These are phyloP conservation scores for Ceratobasidium sp. DNA, from an alignment of 1,284 basidiomycete genomes.

Conservation along the genomic window DNA sequence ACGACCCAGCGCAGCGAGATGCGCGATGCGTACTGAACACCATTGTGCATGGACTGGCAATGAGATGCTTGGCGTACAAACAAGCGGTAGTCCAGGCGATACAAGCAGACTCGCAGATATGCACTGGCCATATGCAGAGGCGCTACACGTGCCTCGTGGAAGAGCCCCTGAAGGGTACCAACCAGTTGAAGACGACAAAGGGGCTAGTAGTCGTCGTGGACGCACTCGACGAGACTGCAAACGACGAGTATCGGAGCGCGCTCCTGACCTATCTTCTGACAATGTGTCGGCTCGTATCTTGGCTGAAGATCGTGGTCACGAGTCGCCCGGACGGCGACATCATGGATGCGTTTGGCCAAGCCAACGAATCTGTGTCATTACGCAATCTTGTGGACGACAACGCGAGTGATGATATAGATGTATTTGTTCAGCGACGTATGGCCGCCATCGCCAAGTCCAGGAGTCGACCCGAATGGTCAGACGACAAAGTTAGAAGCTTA, in stretches of 20 bases:
- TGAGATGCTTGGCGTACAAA: not conserved
- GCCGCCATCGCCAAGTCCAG: not conserved
- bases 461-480: not conserved
- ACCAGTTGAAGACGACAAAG: not conserved
- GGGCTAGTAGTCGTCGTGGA: slow-evolving; percentile 16
- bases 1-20: slow-evolving; percentile 9
- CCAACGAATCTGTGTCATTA: not conserved
- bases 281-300: slow-evolving; percentile 7
- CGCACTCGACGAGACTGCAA: slow-evolving; percentile 36
- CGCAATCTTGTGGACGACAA: not conserved
- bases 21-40: slow-evolving; percentile 30
- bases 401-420: not conserved
- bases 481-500: not conserved
- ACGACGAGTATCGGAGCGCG: not conserved
- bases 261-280: not conserved
- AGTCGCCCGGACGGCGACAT: slow-evolving; percentile 24
- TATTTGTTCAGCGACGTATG: not conserved
- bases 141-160: not conserved
- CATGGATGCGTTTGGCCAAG: not conserved
- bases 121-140: not conserved
- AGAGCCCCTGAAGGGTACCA: not conserved
- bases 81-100: not conserved
- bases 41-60: slow-evolving; percentile 25
- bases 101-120: not conserved
- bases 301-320: slow-evolving; percentile 8